Evolutionary conservation across 208 protist genomes (phyloP).

Genomic region (Wallacemonas collosoma): DNA sequence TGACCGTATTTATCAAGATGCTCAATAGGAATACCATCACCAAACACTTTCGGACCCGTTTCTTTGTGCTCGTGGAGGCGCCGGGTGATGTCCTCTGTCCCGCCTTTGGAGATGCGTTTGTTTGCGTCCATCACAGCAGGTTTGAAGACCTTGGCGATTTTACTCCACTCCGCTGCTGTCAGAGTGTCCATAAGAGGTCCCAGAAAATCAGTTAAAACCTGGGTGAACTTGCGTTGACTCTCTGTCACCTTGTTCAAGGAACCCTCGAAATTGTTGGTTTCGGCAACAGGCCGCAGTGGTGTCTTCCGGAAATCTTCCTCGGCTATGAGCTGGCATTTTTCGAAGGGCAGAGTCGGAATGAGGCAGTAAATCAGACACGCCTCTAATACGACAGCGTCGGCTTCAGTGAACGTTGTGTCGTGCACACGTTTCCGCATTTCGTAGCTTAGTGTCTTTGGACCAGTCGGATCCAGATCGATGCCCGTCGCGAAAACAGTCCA

Average conservation of each 20-base stretch:
- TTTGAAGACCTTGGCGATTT: slow-evolving; percentile 51
- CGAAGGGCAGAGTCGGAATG: slow-evolving; percentile 59
- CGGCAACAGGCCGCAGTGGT: slow-evolving; percentile 10
- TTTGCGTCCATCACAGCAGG: slow-evolving; percentile 61
- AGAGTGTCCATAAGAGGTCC: slow-evolving; percentile 71
- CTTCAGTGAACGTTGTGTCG: slow-evolving; percentile 53
- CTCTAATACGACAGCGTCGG: slow-evolving; percentile 51
- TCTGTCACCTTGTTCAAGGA: slow-evolving; percentile 23
- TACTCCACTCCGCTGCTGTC: slow-evolving; percentile 60
- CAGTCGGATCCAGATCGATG: slow-evolving; percentile 57
- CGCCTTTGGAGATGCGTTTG: slow-evolving; percentile 51
- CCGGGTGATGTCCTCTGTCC: slow-evolving; percentile 22
- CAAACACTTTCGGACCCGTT: slow-evolving; percentile 21
- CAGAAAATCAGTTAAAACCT: slow-evolving; percentile 47
- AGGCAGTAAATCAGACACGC: slow-evolving; percentile 54
- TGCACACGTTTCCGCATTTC: slow-evolving; percentile 57
- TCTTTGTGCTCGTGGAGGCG: slow-evolving; percentile 11
- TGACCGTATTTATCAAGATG: slow-evolving; percentile 75
- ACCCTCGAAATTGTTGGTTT: slow-evolving; percentile 20
- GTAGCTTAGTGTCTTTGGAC: slow-evolving; percentile 53
- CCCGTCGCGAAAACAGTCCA: slow-evolving; percentile 71
- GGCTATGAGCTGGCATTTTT: slow-evolving; percentile 46
- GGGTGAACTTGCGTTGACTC: slow-evolving; percentile 47
- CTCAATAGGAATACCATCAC: slow-evolving; percentile 69
- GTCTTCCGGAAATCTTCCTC: slow-evolving; percentile 37